Conservation (phyloP, 257 asterid genomes). For the Solanum chiquidenum region DNA sequence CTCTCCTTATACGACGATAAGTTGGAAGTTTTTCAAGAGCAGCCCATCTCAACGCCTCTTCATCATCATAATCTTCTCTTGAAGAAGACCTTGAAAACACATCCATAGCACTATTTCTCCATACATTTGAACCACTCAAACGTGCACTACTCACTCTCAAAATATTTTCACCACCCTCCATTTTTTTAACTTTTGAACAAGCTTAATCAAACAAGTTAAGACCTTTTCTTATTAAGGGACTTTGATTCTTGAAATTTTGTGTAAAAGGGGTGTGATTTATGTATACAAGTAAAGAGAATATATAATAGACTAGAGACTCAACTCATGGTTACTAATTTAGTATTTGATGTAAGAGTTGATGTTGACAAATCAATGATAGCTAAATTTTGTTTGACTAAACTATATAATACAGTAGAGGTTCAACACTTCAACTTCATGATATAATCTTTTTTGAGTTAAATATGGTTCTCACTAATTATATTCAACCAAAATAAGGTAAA, state of each 20-base stretch:
- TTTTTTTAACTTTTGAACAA: neutral
- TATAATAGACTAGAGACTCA: neutral
- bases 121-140: conserved; percentile 49
- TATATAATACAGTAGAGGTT: neutral
- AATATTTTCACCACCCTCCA: conserved; percentile 44
- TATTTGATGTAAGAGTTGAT: conserved; percentile 8
- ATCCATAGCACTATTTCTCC: conserved; percentile 69
- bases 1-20: conserved; percentile 51
- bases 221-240: neutral
- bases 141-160: conserved; percentile 46
- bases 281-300: neutral
- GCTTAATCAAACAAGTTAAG: neutral
- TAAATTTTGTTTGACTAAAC: neutral
- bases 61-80: conserved; percentile 52
- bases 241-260: conserved; percentile 12
- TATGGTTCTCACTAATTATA: neutral
- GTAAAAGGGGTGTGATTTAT: neutral
- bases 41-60: conserved; percentile 87
- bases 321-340: neutral
- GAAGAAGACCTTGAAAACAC: conserved; percentile 58
- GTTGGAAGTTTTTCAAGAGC: conserved; percentile 86
- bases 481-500: neutral
- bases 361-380: neutral
- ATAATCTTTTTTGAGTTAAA: neutral
- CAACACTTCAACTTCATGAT: neutral